Evolutionary conservation across 495 filamentous ascomycete species (phyloP).

Genomic region (Penicillium diatomitis): DNA sequence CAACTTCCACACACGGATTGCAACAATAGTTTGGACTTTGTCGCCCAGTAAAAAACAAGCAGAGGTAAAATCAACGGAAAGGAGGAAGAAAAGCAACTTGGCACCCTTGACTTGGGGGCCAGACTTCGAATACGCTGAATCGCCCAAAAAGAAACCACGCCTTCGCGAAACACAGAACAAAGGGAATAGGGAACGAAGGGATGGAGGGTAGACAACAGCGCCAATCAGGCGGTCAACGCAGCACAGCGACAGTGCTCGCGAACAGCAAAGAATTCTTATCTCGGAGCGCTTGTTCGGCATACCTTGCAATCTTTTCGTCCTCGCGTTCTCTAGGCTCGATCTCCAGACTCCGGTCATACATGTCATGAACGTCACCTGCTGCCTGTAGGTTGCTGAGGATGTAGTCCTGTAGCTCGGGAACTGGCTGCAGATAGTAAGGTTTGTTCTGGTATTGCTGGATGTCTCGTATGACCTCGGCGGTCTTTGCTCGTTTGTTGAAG

Average conservation of each 20-base stretch:
- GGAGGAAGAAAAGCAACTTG: background rate
- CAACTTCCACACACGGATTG: slow-evolving; percentile 16
- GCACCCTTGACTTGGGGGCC: slow-evolving; percentile 12
- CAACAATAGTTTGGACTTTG: slow-evolving; percentile 7
- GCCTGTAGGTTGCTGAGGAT: slow-evolving; percentile 90
- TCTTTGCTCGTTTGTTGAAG: slow-evolving; percentile 96
- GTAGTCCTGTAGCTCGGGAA: slow-evolving; percentile 91
- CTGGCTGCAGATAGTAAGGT: slow-evolving; percentile 79
- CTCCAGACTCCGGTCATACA: slow-evolving; percentile 91
- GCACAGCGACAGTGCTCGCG: slow-evolving; percentile 25
- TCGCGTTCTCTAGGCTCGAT: slow-evolving; percentile 93
- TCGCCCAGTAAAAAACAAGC: background rate
- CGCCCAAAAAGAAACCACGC: slow-evolving; percentile 11
- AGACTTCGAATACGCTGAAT: slow-evolving; percentile 23
- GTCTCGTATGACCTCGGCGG: slow-evolving; percentile 93
- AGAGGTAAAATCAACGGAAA: background rate
- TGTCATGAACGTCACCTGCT: slow-evolving; percentile 93
- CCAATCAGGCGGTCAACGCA: slow-evolving; percentile 20
- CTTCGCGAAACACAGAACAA: slow-evolving; percentile 7
- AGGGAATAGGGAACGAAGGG: slow-evolving; percentile 3
- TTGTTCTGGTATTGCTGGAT: slow-evolving; percentile 98
- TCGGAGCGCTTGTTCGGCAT: slow-evolving; percentile 31
- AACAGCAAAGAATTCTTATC: slow-evolving; percentile 30
- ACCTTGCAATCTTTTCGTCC: slow-evolving; percentile 89
- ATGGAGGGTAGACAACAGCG: slow-evolving; percentile 2